Conservation (phyloP, 83 land plant genomes). For the Diphasiastrum complanatum region DNA sequence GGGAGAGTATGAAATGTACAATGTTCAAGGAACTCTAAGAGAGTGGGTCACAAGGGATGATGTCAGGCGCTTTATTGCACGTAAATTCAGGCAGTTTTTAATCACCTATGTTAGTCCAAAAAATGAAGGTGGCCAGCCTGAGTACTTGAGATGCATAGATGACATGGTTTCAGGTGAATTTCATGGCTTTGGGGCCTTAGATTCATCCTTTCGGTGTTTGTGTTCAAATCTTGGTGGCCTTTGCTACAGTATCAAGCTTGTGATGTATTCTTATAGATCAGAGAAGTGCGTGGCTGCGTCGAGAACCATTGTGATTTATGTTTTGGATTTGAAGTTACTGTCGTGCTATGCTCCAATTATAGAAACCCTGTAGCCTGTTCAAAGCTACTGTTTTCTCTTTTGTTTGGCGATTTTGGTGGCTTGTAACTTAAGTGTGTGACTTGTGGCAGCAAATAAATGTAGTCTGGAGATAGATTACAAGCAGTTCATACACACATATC, state of each 20-base stretch:
- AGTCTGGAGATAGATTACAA: conserved; percentile 87
- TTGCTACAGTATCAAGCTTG: neutral
- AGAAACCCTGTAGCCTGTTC: too few relatives aligned
- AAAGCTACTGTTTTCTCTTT: too few relatives aligned
- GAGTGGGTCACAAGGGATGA: conserved; percentile 97
- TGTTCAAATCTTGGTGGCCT: too few relatives aligned
- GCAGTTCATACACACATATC: conserved; percentile 73
- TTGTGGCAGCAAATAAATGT: conserved; percentile 69
- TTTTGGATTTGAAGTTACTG: neutral
- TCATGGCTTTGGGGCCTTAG: neutral
- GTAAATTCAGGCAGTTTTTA: conserved; percentile 78
- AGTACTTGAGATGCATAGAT: conserved; percentile 66
- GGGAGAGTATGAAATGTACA: conserved; percentile 60
- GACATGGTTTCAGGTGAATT: conserved; percentile 83
- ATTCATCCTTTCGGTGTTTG: neutral
- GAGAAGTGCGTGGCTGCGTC: too few relatives aligned
- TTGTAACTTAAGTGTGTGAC: too few relatives aligned
- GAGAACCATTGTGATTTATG: too few relatives aligned
- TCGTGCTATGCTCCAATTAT: neutral
- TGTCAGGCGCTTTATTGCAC: conserved; percentile 80
- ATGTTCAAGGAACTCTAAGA: conserved; percentile 77
- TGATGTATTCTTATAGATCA: too few relatives aligned
- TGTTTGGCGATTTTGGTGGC: too few relatives aligned
- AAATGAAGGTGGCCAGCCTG: conserved; percentile 51
- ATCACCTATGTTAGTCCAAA: conserved; percentile 67